Base-by-base conservation (phyloP, 345 rosid species). In the Corchorus capsularis region DNA sequence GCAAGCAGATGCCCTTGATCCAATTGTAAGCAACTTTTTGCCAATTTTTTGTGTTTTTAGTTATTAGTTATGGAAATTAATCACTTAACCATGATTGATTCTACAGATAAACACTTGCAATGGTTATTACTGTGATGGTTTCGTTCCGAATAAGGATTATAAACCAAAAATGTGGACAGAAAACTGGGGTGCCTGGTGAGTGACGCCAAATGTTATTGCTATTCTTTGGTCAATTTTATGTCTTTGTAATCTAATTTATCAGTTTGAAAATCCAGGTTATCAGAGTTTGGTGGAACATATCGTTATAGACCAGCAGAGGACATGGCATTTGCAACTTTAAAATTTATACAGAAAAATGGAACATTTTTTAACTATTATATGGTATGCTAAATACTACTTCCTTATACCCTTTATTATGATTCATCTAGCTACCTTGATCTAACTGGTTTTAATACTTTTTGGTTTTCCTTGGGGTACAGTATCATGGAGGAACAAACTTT, bases 111-210 rank as follows among this genome's bases (percentile, higher is more conserved):
- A 94, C 82, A 82, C 97, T 67, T 94, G 98, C 89, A 94, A 94
- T 79, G 98, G 93, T 47, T 94, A 83, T 84, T 94, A 94, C 85
- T 92, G 98, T 6, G 97, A 94, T 45, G 62, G 79, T 71, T 94
- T 91, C 83, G 71, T 76, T 37, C 97, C 98, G 46, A 93, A 91
- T 75, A 54, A 79, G 62, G 78, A 15, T 32, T 85, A 88, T 72
- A 93, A 91, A 60, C 98, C 97, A 4, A 93, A 93, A 86, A 91
- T 94, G 92, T 94, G 97, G 97, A 94, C 98, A 8, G 98, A 94
- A 82, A 86, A 85, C 67, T 94, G 98, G 98, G 91, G 95, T 50
- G 97, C 95, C 75, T 94, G 98, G 98, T 94, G 87, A 83, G 83
- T 77, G 62, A 75, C 63, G 46, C 7, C 53, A 69, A 69, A 60